phyloP scores from a whole-genome alignment of 257 asterid species.

The Solanum virginianum region DNA sequence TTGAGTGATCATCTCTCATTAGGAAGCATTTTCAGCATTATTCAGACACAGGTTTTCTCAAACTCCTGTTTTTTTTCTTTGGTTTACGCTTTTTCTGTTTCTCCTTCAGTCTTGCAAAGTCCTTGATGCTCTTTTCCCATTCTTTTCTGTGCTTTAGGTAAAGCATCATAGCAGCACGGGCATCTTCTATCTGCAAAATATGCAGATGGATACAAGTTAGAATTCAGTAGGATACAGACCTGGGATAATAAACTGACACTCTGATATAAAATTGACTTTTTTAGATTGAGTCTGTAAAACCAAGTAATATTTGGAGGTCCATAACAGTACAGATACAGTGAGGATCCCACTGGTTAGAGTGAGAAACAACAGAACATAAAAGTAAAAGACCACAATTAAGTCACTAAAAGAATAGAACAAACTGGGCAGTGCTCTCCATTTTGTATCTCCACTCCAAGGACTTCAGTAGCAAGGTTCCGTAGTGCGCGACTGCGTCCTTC shows the following conservation, averaged over 20 bases:
- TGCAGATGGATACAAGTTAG: not conserved
- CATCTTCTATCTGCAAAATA: constrained; percentile 60
- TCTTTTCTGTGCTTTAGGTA: constrained; percentile 48
- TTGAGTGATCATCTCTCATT: not conserved
- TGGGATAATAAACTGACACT: not conserved
- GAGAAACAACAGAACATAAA: not conserved
- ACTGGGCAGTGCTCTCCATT: constrained; percentile 95
- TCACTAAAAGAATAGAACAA: constrained; percentile 15
- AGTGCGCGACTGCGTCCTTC: constrained; percentile 84
- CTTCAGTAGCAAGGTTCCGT: constrained; percentile 59
- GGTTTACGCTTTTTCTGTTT: constrained; percentile 47
- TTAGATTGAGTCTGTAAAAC: not conserved
- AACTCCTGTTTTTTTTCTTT: constrained; percentile 20
- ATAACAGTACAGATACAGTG: not conserved
- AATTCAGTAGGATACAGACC: not conserved
- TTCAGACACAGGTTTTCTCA: constrained; percentile 4
- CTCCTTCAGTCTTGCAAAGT: constrained; percentile 38
- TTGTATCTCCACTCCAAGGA: constrained; percentile 74
- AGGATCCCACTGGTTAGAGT: not conserved
- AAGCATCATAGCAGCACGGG: constrained; percentile 89
- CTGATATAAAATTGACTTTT: not conserved
- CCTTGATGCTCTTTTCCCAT: constrained; percentile 73
- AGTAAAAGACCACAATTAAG: not conserved
- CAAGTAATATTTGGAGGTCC: not conserved
- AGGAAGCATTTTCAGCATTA: not conserved